These are phyloP conservation scores for Leccinum griseonigrum DNA, from an alignment of 1,284 basidiomycete genomes.

Conservation along the genomic window DNA sequence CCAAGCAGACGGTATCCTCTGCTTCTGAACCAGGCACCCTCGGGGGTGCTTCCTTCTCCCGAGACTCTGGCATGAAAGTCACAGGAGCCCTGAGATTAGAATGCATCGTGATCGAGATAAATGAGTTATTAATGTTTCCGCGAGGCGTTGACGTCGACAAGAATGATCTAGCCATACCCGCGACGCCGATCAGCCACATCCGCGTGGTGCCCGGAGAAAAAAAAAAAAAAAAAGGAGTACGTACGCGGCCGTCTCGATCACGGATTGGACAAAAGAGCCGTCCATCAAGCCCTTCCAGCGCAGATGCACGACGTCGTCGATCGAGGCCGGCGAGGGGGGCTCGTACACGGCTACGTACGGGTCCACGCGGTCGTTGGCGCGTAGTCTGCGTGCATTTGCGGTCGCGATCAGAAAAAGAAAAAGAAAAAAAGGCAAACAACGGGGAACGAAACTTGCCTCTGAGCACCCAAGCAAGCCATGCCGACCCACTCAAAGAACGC, in stretches of 20 bases:
- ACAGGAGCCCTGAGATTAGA: conserved; percentile 43
- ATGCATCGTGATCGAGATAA: conserved; percentile 20
- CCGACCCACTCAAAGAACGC: conserved; percentile 69
- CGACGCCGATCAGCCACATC: background rate
- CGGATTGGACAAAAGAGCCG: conserved; percentile 46
- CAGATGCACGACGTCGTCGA: conserved; percentile 49
- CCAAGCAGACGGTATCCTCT: conserved; percentile 51
- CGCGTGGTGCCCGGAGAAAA: conserved; percentile 1
- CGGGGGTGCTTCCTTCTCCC: conserved; percentile 25
- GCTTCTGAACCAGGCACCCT: conserved; percentile 44
- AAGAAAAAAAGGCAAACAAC: background rate
- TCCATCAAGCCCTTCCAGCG: conserved; percentile 59
- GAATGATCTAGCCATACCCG: conserved; percentile 15
- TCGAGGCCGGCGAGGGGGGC: conserved; percentile 32
- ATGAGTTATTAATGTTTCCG: conserved; percentile 5
- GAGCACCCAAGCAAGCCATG: conserved; percentile 50
- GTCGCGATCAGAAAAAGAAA: no score
- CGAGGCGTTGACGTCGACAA: conserved; percentile 7
- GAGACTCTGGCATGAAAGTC: conserved; percentile 40
- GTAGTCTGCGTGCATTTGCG: conserved; percentile 28
- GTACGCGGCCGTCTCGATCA: conserved; percentile 46
- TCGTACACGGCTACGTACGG: conserved; percentile 46
- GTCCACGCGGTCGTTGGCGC: conserved; percentile 40
- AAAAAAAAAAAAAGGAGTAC: background rate
- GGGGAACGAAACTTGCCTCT: conserved; percentile 28